A percentile compares a stretch with the other conserved stretches of the same genome.
These are phyloP conservation scores for Davidsoniella virescens DNA, from an alignment of 2,329 filamentous ascomycete species.

Conservation along the genomic window DNA sequence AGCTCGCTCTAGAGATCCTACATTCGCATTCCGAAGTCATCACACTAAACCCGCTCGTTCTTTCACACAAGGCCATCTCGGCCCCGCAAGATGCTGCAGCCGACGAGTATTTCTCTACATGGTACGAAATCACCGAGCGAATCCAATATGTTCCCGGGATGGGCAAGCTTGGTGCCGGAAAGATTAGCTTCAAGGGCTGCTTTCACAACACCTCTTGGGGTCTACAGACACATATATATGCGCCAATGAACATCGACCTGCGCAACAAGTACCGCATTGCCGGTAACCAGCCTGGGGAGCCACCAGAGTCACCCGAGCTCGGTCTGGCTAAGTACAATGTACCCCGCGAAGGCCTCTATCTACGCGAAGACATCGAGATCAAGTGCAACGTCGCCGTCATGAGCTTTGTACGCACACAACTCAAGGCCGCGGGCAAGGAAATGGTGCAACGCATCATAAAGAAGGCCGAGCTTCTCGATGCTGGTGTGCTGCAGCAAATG, in stretches of 20 bases:
- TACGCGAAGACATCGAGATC: conserved; percentile 56
- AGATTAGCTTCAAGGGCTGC: conserved; percentile 53
- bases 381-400: conserved; percentile 51
- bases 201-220: conserved; percentile 61
- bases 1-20: conserved; percentile 56
- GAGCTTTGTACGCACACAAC: conserved; percentile 48
- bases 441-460: conserved; percentile 55
- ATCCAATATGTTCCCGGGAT: conserved; percentile 53
- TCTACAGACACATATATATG: conserved; percentile 55
- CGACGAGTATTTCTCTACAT: conserved; percentile 57
- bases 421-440: conserved; percentile 48
- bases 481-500: conserved; percentile 50
- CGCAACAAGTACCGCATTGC: conserved; percentile 52
- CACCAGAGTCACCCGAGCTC: conserved; percentile 44
- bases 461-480: conserved; percentile 53
- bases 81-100: conserved; percentile 50
- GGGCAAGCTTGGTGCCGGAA: conserved; percentile 46
- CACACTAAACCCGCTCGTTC: conserved; percentile 52
- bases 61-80: conserved; percentile 44
- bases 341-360: conserved; percentile 48
- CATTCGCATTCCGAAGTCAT: conserved; percentile 57
- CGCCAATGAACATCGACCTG: conserved; percentile 49
- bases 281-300: conserved; percentile 53
- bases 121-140: conserved; percentile 57
- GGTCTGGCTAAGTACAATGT: conserved; percentile 41